A percentile compares a stretch with the other conserved stretches of the same genome.
Evolutionary conservation across 163 green algal genomes (phyloP).

Genomic region (Chlorella variabilis): DNA sequence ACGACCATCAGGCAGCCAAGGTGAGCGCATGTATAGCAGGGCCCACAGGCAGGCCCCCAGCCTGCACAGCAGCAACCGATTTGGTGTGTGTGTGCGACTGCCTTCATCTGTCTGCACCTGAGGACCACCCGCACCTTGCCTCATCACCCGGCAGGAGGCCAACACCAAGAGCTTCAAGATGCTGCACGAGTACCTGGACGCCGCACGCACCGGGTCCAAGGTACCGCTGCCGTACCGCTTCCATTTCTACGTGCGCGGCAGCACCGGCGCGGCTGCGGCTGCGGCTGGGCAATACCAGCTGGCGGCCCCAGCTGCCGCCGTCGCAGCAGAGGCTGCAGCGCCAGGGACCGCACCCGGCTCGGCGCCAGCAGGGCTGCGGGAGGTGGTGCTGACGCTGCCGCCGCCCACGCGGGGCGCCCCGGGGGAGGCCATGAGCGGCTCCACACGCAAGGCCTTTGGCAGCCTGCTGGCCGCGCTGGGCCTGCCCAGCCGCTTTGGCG

Average conservation of each 20-base stretch:
- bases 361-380: conserved; percentile 28
- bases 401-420: conserved; percentile 48
- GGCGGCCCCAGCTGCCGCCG: background rate
- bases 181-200: conserved; percentile 72
- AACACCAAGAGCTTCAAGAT: conserved; percentile 75
- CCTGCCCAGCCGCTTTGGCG: conserved; percentile 16
- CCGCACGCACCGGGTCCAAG: conserved; percentile 17
- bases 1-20: conserved; percentile 48
- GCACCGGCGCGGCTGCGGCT: too few relatives aligned
- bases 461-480: conserved; percentile 54
- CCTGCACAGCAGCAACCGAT: background rate
- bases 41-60: background rate
- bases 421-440: conserved; percentile 24
- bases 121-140: background rate
- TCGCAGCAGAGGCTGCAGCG: background rate
- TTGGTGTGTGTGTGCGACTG: too few relatives aligned
- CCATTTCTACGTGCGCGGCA: conserved; percentile 55
- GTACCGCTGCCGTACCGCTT: conserved; percentile 59
- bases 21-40: too few relatives aligned
- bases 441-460: conserved; percentile 50
- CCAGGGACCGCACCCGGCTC: background rate
- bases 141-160: conserved; percentile 47
- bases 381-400: conserved; percentile 55
- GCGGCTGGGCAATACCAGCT: too few relatives aligned
- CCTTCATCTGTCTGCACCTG: too few relatives aligned